phyloP scores from a whole-genome alignment of 345 rosid species.

The Bruguiera parviflora region DNA sequence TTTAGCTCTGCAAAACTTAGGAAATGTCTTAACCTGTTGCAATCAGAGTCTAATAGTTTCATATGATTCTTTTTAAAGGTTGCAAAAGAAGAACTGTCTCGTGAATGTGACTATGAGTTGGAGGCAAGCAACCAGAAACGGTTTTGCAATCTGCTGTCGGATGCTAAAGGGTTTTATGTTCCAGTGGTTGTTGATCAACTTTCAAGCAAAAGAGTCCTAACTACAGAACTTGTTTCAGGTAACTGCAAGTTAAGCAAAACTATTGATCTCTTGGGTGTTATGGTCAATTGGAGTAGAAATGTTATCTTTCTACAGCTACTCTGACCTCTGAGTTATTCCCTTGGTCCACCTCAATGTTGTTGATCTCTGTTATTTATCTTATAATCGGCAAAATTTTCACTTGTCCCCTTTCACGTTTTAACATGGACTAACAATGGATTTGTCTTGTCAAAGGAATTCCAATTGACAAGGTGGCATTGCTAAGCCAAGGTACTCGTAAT shows the following conservation, averaged over 20 bases:
- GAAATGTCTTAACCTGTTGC: not conserved
- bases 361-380: not conserved
- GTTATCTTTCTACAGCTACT: not conserved
- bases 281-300: no score
- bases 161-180: constrained; percentile 62
- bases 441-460: constrained; percentile 56
- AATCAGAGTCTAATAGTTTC: constrained; percentile 15
- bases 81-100: constrained; percentile 85
- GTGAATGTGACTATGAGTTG: constrained; percentile 86
- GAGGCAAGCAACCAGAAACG: constrained; percentile 87
- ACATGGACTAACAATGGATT: not conserved
- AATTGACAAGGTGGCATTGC: constrained; percentile 76
- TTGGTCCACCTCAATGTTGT: not conserved
- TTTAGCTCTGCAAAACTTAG: not conserved
- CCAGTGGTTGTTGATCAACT: constrained; percentile 69
- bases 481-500: constrained; percentile 73
- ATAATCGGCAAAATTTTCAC: not conserved
- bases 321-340: not conserved
- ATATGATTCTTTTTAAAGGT: constrained; percentile 44
- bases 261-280: no score
- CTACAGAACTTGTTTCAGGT: constrained; percentile 86
- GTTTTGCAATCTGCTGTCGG: constrained; percentile 55
- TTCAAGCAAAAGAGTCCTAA: constrained; percentile 78
- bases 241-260: constrained; percentile 7
- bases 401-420: not conserved